These are phyloP conservation scores for Margaritispora aquatica DNA, from an alignment of 495 filamentous ascomycete genomes.

Conservation along the genomic window DNA sequence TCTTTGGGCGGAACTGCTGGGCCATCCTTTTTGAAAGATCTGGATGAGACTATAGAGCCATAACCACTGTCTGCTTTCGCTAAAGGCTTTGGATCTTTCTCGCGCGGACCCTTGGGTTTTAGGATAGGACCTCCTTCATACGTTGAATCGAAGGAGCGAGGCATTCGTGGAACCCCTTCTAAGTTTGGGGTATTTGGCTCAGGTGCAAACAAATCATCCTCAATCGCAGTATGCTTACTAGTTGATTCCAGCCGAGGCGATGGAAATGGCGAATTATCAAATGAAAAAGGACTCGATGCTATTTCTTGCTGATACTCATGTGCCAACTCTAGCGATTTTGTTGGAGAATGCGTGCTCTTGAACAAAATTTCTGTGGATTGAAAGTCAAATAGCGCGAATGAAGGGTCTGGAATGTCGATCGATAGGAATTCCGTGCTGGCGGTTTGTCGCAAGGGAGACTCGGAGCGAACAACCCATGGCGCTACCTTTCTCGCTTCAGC, in stretches of 20 bases:
- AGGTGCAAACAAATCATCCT: slow-evolving; percentile 43
- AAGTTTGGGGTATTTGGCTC: slow-evolving; percentile 15
- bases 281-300: slow-evolving; percentile 26
- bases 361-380: neutral
- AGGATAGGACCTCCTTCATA: slow-evolving; percentile 2
- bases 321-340: slow-evolving; percentile 12
- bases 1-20: slow-evolving; percentile 12
- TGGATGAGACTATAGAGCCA: slow-evolving; percentile 44
- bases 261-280: slow-evolving; percentile 17
- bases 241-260: slow-evolving; percentile 35
- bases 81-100: slow-evolving; percentile 31
- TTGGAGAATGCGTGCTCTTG: slow-evolving; percentile 7
- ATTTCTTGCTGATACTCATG: slow-evolving; percentile 26
- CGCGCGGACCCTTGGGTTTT: slow-evolving; percentile 1
- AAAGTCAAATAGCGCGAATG: slow-evolving; percentile 14
- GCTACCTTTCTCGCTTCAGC: neutral
- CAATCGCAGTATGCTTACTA: slow-evolving; percentile 38
- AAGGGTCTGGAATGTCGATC: slow-evolving; percentile 4
- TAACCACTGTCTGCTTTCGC: slow-evolving; percentile 53
- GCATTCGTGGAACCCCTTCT: neutral
- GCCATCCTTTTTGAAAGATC: slow-evolving; percentile 32
- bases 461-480: slow-evolving; percentile 12
- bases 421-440: neutral
- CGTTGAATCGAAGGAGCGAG: slow-evolving; percentile 18
- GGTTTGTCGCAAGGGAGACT: slow-evolving; percentile 16